phyloP scores from a whole-genome alignment of 2,329 filamentous ascomycete species.

The Emergomyces orientalis region DNA sequence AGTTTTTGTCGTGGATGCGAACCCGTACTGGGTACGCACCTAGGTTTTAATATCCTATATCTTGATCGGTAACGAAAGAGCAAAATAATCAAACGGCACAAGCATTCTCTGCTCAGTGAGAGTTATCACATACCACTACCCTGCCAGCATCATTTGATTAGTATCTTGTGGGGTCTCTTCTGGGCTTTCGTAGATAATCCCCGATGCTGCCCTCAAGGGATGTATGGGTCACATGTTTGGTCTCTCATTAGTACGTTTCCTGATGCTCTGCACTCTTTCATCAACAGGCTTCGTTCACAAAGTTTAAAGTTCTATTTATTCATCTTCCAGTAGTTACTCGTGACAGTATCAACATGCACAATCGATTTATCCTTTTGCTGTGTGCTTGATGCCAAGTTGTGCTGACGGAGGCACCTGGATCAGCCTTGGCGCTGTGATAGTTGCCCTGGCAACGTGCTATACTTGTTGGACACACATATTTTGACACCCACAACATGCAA shows the following conservation, averaged over 20 bases:
- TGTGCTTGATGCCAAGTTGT: background rate
- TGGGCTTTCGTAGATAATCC: too few species aligned
- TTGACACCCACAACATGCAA: background rate
- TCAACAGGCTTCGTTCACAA: too few species aligned
- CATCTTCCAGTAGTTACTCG: background rate
- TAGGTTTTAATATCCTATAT: background rate
- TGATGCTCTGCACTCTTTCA: too few species aligned
- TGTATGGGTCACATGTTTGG: too few species aligned
- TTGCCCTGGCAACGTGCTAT: background rate
- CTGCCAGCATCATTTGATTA: too few species aligned
- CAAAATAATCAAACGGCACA: background rate
- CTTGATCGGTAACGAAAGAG: background rate
- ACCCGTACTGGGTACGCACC: background rate
- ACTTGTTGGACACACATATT: background rate
- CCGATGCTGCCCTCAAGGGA: too few species aligned
- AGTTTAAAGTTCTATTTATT: background rate
- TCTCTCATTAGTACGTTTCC: too few species aligned
- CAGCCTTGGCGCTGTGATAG: background rate
- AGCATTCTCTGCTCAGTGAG: background rate
- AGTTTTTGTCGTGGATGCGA: slow-evolving; percentile 12
- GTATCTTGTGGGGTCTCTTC: too few species aligned
- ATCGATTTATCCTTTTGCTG: background rate
- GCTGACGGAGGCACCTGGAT: too few species aligned
- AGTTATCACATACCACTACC: background rate
- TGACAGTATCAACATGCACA: background rate